Evolutionary conservation across 257 asterid species (phyloP).

Genomic region (Jacaranda mimosifolia): DNA sequence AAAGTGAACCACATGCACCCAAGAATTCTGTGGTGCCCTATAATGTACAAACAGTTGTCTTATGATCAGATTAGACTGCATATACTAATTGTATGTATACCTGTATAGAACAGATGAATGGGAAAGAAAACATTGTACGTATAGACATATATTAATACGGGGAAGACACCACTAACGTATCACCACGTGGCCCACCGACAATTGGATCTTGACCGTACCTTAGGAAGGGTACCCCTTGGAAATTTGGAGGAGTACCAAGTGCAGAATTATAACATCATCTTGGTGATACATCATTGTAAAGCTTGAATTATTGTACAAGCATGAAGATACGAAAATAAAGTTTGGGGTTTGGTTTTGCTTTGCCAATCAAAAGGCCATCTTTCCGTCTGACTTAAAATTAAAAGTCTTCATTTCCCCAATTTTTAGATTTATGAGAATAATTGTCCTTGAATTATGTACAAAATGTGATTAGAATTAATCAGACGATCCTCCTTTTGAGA

Average conservation of each 20-base stretch:
- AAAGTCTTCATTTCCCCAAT: too few relatives aligned
- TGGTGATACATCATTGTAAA: slow-evolving; percentile 21
- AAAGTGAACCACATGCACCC: slow-evolving; percentile 64
- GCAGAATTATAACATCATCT: slow-evolving; percentile 31
- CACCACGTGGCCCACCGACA: slow-evolving; percentile 54
- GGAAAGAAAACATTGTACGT: neutral
- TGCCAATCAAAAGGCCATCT: neutral
- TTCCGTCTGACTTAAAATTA: too few relatives aligned
- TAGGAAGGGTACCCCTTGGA: slow-evolving; percentile 53
- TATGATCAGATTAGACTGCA: slow-evolving; percentile 10
- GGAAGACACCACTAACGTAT: slow-evolving; percentile 28
- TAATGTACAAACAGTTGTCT: slow-evolving; percentile 29
- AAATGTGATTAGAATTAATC: too few relatives aligned
- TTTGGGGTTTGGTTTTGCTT: slow-evolving; percentile 18
- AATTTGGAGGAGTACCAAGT: slow-evolving; percentile 15
- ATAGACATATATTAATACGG: neutral
- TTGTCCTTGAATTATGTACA: too few relatives aligned
- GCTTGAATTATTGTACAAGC: slow-evolving; percentile 30
- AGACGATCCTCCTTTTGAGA: too few relatives aligned
- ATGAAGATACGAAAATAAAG: neutral
- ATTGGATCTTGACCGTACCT: slow-evolving; percentile 64
- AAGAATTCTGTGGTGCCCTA: slow-evolving; percentile 28
- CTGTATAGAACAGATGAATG: neutral
- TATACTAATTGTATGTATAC: neutral
- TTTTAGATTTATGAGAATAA: neutral